These are phyloP conservation scores for Neurospora sublineolata DNA, from an alignment of 495 filamentous ascomycete species.

Conservation along the genomic window DNA sequence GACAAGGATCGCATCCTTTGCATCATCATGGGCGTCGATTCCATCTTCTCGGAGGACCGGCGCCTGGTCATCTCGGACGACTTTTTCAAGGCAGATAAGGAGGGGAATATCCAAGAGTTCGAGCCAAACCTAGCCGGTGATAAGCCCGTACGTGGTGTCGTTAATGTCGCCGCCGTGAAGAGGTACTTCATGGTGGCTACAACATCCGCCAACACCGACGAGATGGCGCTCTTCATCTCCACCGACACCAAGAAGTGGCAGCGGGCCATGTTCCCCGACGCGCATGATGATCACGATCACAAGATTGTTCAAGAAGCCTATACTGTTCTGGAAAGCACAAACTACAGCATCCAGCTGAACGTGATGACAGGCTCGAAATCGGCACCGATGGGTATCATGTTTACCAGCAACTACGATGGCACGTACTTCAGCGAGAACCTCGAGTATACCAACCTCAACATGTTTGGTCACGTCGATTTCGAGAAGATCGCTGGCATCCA, in stretches of 20 bases:
- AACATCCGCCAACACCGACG: constrained; percentile 64
- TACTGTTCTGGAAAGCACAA: constrained; percentile 86
- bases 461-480: constrained; percentile 68
- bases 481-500: constrained; percentile 84
- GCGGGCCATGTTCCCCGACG: constrained; percentile 65
- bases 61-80: constrained; percentile 69
- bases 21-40: constrained; percentile 55
- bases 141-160: constrained; percentile 59
- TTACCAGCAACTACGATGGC: constrained; percentile 92
- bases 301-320: constrained; percentile 77
- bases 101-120: constrained; percentile 38
- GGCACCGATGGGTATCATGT: constrained; percentile 69
- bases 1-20: constrained; percentile 63
- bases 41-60: constrained; percentile 50
- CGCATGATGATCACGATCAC: constrained; percentile 41
- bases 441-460: constrained; percentile 77
- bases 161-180: constrained; percentile 67
- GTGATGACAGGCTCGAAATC: constrained; percentile 56
- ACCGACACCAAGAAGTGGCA: constrained; percentile 78
- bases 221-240: constrained; percentile 75
- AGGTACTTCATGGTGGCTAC: constrained; percentile 77
- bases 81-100: constrained; percentile 49
- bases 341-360: constrained; percentile 94
- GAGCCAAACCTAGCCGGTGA: constrained; percentile 68
- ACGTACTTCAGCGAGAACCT: constrained; percentile 88